A percentile compares a stretch with the other conserved stretches of the same genome.
Evolutionary conservation across 176 grass and related monocot species (phyloP).

Genomic region (Oryza punctata): DNA sequence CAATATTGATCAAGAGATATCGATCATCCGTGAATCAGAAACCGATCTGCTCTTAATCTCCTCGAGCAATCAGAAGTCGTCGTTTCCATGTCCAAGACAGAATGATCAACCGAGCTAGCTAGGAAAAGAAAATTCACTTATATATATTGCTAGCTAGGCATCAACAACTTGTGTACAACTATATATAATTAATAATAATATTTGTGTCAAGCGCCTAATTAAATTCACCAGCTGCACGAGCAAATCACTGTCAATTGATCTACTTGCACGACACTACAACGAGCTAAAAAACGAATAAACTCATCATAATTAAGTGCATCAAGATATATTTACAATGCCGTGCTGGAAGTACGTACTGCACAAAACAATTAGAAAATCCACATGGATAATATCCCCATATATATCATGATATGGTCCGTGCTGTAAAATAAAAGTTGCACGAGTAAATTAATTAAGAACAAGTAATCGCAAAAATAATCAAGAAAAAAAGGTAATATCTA

Average conservation of each 20-base stretch:
- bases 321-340: background rate
- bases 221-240: background rate
- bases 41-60: background rate
- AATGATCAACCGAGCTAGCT: background rate
- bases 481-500: background rate
- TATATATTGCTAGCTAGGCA: background rate
- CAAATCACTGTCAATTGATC: conserved; percentile 8
- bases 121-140: background rate
- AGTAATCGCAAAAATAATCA: background rate
- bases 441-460: background rate
- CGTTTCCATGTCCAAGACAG: background rate
- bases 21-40: background rate
- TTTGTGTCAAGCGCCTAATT: background rate
- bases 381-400: conserved; percentile 13
- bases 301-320: background rate
- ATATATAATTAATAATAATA: background rate
- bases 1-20: background rate
- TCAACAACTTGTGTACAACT: background rate
- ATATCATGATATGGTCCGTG: background rate
- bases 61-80: conserved; percentile 18
- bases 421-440: background rate
- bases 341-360: background rate
- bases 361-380: background rate
- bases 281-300: conserved; percentile 21
- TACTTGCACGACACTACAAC: conserved; percentile 43